Base-by-base conservation (phyloP, 1,284 basidiomycete species). In the Sporisorium scitamineum region DNA sequence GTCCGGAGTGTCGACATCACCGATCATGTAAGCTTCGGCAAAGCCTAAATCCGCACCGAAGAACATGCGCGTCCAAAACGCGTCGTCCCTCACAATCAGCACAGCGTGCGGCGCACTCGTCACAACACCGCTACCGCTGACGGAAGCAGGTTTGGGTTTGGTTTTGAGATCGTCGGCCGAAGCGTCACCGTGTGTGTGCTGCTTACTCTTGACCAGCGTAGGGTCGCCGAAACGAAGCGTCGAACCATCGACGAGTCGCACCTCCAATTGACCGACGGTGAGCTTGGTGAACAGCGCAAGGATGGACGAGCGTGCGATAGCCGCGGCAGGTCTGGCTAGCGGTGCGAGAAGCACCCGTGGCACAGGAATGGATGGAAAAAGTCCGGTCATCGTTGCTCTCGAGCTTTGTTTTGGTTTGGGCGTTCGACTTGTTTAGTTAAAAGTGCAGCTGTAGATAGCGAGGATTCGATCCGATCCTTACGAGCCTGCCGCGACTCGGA, bases 21-120 rank as follows among this genome's bases (percentile, higher is more conserved):
- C 92, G 79, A 91, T 88, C 91, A 94, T 94, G 87, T 92, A 94
- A 1, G 93, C 92, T 88, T 96, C 94, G 82, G 92, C 92, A 86
- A 96, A 92, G 0, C 91, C 92, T 16, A 93, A 86, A 81, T 92
- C 91, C 37, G 84, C 93, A 89, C 81, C 92, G 87, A 88, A 91
- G 60, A 86, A 80, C 82, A 86, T 84, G 34, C 93, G 90, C 47
- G 90, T 87, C 94, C 94, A 95, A 84, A 95, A 95, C 78, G 90
- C 89, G 63, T 91, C 89, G 82, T 89, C 90, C 31, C 89, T 82
- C 54, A 95, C 89, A 64, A 88, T 88, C 62, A 95, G 86, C 62
- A 89, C 89, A 54, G 92, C 90, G 34, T 76, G 76, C 0, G 78
- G 69, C 0, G 76, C 53, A 5, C 39, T 56, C 2, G 61, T 26